Conservation (phyloP, 495 filamentous ascomycete species). For the Pseudevernia furfuracea region DNA sequence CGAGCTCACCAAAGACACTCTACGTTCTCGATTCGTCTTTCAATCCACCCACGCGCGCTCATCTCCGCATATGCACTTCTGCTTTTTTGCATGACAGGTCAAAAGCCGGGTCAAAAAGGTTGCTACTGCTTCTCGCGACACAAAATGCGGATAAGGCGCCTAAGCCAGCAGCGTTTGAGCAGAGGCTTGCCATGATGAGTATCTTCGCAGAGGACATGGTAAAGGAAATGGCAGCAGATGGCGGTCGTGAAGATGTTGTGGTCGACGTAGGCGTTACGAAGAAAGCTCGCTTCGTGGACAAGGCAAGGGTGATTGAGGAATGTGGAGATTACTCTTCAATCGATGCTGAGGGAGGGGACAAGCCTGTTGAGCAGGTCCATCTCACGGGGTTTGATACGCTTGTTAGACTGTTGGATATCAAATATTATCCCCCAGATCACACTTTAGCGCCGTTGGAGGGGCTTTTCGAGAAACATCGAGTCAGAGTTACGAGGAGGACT, state of each 20-base stretch:
- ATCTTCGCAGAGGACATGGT: slow-evolving; percentile 62
- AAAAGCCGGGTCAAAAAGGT: slow-evolving; percentile 37
- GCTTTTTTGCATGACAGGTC: slow-evolving; percentile 48
- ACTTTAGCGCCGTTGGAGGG: slow-evolving; percentile 50
- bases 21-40: slow-evolving; percentile 92
- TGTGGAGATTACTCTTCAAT: slow-evolving; percentile 28
- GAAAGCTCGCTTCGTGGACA: slow-evolving; percentile 78
- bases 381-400: slow-evolving; percentile 85
- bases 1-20: slow-evolving; percentile 41
- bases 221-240: slow-evolving; percentile 25
- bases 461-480: slow-evolving; percentile 61
- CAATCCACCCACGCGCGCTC: slow-evolving; percentile 85
- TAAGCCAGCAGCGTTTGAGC: slow-evolving; percentile 72
- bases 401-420: slow-evolving; percentile 70
- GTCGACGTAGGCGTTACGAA: slow-evolving; percentile 74
- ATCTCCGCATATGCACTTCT: slow-evolving; percentile 64
- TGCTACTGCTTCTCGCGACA: slow-evolving; percentile 77
- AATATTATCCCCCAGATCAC: slow-evolving; percentile 65
- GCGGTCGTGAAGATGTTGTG: slow-evolving; percentile 7
- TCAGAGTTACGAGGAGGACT: slow-evolving; percentile 66
- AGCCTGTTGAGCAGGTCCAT: slow-evolving; percentile 56
- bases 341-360: background rate
- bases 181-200: slow-evolving; percentile 81
- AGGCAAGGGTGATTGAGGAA: slow-evolving; percentile 58
- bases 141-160: slow-evolving; percentile 92